Evolutionary conservation across 306 rosid species (phyloP), one percentile per base, ranked within the genome.

Genomic region (Cucurbita pepo): DNA sequence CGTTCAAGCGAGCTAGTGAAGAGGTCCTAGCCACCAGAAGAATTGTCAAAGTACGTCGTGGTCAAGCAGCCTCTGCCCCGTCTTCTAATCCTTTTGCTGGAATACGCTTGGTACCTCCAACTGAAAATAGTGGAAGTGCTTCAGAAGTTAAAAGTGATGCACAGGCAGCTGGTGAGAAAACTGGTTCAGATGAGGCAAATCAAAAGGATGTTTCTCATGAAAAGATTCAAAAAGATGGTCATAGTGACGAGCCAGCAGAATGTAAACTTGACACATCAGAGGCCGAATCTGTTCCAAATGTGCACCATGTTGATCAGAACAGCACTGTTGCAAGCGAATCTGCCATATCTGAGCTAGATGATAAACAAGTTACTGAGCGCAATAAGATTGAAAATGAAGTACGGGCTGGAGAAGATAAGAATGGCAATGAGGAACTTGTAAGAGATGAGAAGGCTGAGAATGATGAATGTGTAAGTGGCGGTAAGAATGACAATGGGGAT

Each of bases 1-100:
- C 96, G 71, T 93, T 93, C 84, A 93, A 93, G 90, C 88, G 81
- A 79, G 98, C 98, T 67, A 87, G 90, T 63, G 94, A 93, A 0
- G 97, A 90, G 71, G 97, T 93, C 65, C 86, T 93, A 69, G 96
- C 98, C 67, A 77, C 86, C 61, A 80, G 98, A 84, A 87, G 91
- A 81, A 88, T 93, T 54, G 94, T 93, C 60, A 93, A 80, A 81
- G 90, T 93, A 56, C 92, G 98, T 58, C 97, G 96, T 72, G 81
- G 79, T 58, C 90, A 72, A 66, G 44, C 79, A 12, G 62, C 73
- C 65, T 83, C 90, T 62, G 83, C 77, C 47, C 90, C 94, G 41
- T 70, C 96, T 61, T 79, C 89, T 12, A 93, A 93, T 72, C 98
- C 98, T 72, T 93, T 93, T 82, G 90, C 96, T 67, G 94, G 92